Evolutionary conservation across 2,329 filamentous ascomycete genomes (phyloP).

Genomic region (Macroventuria anomochaeta): DNA sequence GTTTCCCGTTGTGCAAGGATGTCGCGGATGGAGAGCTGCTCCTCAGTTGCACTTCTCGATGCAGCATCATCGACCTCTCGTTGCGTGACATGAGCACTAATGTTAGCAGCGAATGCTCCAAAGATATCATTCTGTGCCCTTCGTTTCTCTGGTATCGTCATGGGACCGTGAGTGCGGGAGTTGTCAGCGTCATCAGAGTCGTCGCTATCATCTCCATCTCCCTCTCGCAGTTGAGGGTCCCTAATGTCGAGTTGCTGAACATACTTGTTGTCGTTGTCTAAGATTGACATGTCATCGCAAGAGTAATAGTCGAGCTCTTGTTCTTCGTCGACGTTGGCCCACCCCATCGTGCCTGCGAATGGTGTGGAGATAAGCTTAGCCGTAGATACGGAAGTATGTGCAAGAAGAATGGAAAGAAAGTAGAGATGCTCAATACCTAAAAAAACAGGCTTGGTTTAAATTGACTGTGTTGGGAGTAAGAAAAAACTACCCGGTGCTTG

Average conservation of each 20-base stretch:
- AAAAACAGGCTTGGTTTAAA: not conserved
- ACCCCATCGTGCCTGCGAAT: slow-evolving; percentile 21
- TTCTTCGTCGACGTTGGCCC: slow-evolving; percentile 27
- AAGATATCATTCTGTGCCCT: slow-evolving; percentile 53
- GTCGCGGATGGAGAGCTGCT: slow-evolving; percentile 59
- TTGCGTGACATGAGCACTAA: slow-evolving; percentile 52
- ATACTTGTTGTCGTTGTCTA: slow-evolving; percentile 7
- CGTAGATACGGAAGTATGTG: not conserved
- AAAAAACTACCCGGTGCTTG: slow-evolving; percentile 18
- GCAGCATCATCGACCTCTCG: slow-evolving; percentile 48
- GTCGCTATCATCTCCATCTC: slow-evolving; percentile 11
- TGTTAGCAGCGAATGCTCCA: slow-evolving; percentile 51
- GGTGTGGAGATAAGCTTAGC: too few species aligned
- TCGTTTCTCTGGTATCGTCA: slow-evolving; percentile 47
- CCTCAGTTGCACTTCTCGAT: slow-evolving; percentile 50
- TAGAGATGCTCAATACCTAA: not conserved
- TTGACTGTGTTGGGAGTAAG: slow-evolving; percentile 4
- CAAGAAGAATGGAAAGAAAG: not conserved
- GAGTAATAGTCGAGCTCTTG: slow-evolving; percentile 26
- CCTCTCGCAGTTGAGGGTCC: not conserved
- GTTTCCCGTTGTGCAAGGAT: slow-evolving; percentile 61
- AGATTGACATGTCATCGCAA: slow-evolving; percentile 14
- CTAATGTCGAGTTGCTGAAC: not conserved
- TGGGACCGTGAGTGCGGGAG: slow-evolving; percentile 27
- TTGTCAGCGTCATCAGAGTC: slow-evolving; percentile 37